Evolutionary conservation across 345 rosid species (phyloP).

Genomic region (Syzygium aromaticum): DNA sequence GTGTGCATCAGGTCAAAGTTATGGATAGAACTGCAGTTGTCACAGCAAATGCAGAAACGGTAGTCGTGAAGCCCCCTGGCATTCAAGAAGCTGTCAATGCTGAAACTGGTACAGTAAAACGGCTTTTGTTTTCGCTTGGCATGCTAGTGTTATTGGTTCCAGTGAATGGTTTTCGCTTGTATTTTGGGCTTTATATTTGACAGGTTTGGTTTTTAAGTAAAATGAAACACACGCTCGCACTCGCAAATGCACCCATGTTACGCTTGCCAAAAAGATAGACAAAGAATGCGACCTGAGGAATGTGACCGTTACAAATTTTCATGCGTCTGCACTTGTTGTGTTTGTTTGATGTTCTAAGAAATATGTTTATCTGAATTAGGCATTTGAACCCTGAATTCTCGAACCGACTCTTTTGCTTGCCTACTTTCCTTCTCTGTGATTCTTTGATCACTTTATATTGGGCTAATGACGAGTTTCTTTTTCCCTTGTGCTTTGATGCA

Average conservation of each 20-base stretch:
- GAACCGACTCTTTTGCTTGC: neutral
- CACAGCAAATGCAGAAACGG: constrained; percentile 70
- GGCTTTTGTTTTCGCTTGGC: neutral
- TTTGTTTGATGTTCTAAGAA: neutral
- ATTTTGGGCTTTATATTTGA: neutral
- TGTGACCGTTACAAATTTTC: neutral
- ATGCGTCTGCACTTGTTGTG: neutral
- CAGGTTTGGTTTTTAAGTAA: neutral
- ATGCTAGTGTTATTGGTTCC: neutral
- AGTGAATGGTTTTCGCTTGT: neutral
- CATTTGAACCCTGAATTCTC: neutral
- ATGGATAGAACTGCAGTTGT: constrained; percentile 73
- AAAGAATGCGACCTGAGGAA: neutral
- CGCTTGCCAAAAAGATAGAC: neutral
- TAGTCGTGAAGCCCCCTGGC: constrained; percentile 67
- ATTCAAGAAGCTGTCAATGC: constrained; percentile 79
- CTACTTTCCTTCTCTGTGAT: neutral
- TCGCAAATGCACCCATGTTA: neutral
- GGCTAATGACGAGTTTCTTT: neutral
- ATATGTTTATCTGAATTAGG: neutral
- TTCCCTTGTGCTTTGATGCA: constrained; percentile 15
- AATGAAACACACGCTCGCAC: neutral
- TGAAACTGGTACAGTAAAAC: constrained; percentile 39
- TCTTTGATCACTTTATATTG: neutral
- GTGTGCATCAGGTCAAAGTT: constrained; percentile 54